These are phyloP conservation scores for Ophiocordyceps camponoti-floridani DNA, from an alignment of 2,329 filamentous ascomycete genomes.

Conservation along the genomic window DNA sequence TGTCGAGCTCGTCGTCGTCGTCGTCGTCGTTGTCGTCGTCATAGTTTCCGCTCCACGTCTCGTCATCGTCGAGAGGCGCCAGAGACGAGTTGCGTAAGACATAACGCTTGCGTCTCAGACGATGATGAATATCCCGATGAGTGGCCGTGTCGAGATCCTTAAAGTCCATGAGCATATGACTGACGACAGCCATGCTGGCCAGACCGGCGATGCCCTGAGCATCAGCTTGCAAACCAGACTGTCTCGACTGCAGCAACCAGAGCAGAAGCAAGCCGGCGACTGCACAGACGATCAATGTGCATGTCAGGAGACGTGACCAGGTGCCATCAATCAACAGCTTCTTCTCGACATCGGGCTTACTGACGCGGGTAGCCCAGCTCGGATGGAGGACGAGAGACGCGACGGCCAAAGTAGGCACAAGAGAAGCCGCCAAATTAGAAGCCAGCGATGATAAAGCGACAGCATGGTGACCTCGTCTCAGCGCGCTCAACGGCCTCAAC, in stretches of 20 bases:
- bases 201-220: constrained; percentile 58
- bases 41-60: constrained; percentile 21
- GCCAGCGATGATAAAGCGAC: constrained; percentile 49
- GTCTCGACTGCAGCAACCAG: constrained; percentile 40
- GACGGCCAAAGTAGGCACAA: constrained; percentile 51
- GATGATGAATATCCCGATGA: constrained; percentile 48
- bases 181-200: constrained; percentile 57
- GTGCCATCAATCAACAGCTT: constrained; percentile 33
- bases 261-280: constrained; percentile 38
- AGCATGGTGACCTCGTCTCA: constrained; percentile 46
- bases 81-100: constrained; percentile 53
- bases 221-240: constrained; percentile 48
- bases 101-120: constrained; percentile 48
- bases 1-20: background rate
- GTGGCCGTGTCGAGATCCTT: constrained; percentile 51
- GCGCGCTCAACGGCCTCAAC: constrained; percentile 42
- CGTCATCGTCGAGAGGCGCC: constrained; percentile 40
- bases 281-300: constrained; percentile 37
- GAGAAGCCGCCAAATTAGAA: constrained; percentile 45
- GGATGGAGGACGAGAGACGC: constrained; percentile 42
- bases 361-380: constrained; percentile 23
- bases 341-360: constrained; percentile 26
- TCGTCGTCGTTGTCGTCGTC: constrained; percentile 24
- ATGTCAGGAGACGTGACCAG: constrained; percentile 45
- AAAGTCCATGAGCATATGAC: constrained; percentile 58